Conservation (phyloP, 768 basidiomycete genomes). For the Termitomyces sp. region DNA sequence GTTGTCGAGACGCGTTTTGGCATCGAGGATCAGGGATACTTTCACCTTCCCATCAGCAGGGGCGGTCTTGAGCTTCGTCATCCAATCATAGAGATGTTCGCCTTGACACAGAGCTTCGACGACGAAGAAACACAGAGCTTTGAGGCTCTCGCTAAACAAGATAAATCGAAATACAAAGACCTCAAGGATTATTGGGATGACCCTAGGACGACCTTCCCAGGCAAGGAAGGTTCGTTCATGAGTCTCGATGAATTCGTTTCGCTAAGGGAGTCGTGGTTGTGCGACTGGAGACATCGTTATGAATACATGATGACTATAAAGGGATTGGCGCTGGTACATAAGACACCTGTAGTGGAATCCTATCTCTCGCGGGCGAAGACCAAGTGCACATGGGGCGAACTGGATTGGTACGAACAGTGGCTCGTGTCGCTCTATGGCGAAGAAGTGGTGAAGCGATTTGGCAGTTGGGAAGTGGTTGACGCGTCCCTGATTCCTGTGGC, state of each 20-base stretch:
- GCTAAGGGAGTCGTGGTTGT: slow-evolving; percentile 11
- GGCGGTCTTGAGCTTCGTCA: slow-evolving; percentile 22
- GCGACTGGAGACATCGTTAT: slow-evolving; percentile 9
- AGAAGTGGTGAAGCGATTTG: slow-evolving; percentile 33
- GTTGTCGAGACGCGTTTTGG: slow-evolving; percentile 16
- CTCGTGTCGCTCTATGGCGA: slow-evolving; percentile 33
- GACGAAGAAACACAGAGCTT: slow-evolving; percentile 8
- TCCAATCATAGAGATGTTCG: slow-evolving; percentile 31
- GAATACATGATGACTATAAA: slow-evolving; percentile 1
- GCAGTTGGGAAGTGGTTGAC: slow-evolving; percentile 34
- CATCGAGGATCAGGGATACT: slow-evolving; percentile 1
- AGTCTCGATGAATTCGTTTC: slow-evolving; percentile 9
- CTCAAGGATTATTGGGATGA: not conserved
- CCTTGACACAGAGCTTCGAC: slow-evolving; percentile 14
- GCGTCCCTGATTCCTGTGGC: slow-evolving; percentile 33
- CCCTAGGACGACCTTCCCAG: not conserved
- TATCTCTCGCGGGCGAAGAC: slow-evolving; percentile 1
- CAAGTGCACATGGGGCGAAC: slow-evolving; percentile 1
- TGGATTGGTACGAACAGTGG: slow-evolving; percentile 30
- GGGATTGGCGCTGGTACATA: not conserved
- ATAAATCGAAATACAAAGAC: slow-evolving; percentile 18
- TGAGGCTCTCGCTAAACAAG: slow-evolving; percentile 18
- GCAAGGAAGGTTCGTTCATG: slow-evolving; percentile 11
- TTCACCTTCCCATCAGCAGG: slow-evolving; percentile 9
- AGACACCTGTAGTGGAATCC: slow-evolving; percentile 2